Evolutionary conservation across 768 basidiomycete genomes (phyloP).

Genomic region (Psilocybe sp.): DNA sequence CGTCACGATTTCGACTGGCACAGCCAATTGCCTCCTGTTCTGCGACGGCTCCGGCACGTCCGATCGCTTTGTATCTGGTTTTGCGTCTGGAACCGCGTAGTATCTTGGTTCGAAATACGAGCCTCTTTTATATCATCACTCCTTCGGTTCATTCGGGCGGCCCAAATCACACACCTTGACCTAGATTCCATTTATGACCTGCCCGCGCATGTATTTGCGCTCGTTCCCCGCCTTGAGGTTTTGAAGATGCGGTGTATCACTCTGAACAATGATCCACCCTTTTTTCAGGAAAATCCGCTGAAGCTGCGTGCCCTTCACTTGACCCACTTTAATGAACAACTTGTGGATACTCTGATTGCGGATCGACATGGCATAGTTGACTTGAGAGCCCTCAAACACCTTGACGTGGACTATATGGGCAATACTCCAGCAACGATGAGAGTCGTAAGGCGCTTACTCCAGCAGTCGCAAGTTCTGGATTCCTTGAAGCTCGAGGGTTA

Average conservation of each 20-base stretch:
- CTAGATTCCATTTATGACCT: conserved; percentile 3
- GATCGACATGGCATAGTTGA: no score
- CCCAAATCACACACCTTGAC: conserved; percentile 1
- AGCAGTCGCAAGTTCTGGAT: no score
- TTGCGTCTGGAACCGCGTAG: conserved; percentile 2
- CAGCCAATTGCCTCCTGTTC: conserved; percentile 5
- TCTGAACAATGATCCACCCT: not conserved
- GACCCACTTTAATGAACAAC: no score
- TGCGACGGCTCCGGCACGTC: conserved; percentile 9
- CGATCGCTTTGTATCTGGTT: no score
- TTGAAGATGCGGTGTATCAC: conserved; percentile 1
- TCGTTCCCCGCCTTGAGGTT: conserved; percentile 1
- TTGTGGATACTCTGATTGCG: no score
- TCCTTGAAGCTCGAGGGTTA: no score
- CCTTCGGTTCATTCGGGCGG: conserved; percentile 5
- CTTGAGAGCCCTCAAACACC: no score
- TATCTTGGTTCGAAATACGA: not conserved
- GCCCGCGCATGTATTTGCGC: not conserved
- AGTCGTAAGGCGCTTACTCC: no score
- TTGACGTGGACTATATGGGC: no score
- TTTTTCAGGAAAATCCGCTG: not conserved
- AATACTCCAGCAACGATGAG: no score
- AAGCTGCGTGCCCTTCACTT: no score
- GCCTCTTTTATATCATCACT: not conserved
- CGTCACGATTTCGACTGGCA: not conserved